Conservation (phyloP, 306 rosid species). For the Vicia sativa region DNA sequence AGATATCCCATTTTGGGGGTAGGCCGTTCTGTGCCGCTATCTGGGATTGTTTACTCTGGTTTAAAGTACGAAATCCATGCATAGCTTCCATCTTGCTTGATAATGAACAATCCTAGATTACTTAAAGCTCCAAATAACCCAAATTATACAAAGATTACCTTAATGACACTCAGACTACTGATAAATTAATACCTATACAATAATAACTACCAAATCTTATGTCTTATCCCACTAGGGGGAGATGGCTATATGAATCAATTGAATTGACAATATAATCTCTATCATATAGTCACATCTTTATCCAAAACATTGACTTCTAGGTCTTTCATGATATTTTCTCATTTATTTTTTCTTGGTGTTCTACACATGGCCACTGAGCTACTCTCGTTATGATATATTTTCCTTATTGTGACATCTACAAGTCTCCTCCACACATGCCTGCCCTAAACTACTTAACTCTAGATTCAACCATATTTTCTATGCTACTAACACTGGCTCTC, state of each 20-base stretch:
- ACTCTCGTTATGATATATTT: not conserved
- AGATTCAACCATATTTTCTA: not conserved
- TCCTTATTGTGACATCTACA: not conserved
- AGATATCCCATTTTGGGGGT: no score
- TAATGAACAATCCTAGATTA: conserved; percentile 4
- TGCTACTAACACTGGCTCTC: not conserved
- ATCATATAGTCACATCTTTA: no score
- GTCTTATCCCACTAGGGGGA: not conserved
- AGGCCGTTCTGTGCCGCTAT: no score
- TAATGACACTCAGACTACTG: not conserved
- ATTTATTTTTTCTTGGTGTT: not conserved
- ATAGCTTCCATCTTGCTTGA: conserved; percentile 10
- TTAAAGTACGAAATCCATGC: conserved; percentile 18
- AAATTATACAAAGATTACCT: not conserved
- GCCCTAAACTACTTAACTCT: not conserved
- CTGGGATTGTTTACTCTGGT: no score
- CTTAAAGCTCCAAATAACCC: not conserved
- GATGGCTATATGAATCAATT: no score
- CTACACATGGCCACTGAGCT: not conserved
- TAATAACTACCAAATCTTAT: not conserved
- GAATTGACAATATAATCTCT: no score
- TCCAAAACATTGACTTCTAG: not conserved
- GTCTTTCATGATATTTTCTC: not conserved
- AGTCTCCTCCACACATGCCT: not conserved
- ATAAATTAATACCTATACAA: conserved; percentile 12